phyloP scores from a whole-genome alignment of 352 stramenopile genomes.

The Pythium volutum region DNA sequence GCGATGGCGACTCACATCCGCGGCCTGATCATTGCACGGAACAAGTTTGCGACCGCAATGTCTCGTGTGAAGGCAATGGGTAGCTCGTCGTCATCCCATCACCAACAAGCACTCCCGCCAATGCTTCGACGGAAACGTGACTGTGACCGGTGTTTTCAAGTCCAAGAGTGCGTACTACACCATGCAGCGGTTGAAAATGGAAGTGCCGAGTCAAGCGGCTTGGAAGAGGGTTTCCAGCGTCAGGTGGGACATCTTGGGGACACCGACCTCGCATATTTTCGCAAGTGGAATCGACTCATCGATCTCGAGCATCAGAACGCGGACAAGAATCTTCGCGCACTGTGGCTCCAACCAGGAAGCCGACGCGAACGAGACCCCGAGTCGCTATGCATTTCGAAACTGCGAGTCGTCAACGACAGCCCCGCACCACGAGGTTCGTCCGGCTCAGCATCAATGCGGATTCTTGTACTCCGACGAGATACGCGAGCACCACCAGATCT shows the following conservation, averaged over 20 bases:
- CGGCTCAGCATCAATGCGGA: constrained; percentile 34
- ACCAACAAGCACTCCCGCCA: constrained; percentile 48
- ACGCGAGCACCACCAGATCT: constrained; percentile 22
- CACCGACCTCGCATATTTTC: constrained; percentile 63
- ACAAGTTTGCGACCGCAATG: constrained; percentile 64
- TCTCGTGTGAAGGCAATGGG: constrained; percentile 56
- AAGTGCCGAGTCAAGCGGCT: constrained; percentile 52
- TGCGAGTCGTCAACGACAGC: constrained; percentile 47
- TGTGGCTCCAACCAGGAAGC: constrained; percentile 65
- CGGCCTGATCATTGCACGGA: constrained; percentile 64
- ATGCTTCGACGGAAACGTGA: constrained; percentile 67
- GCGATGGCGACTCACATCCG: constrained; percentile 55
- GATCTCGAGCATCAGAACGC: constrained; percentile 74
- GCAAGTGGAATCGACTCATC: constrained; percentile 67
- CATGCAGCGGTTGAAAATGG: constrained; percentile 79
- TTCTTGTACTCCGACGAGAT: constrained; percentile 54
- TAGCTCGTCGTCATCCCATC: constrained; percentile 38
- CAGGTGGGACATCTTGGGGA: constrained; percentile 56
- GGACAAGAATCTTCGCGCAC: constrained; percentile 57
- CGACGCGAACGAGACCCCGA: constrained; percentile 57
- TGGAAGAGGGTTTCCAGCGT: constrained; percentile 62
- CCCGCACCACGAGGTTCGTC: constrained; percentile 22
- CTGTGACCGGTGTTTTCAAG: constrained; percentile 80
- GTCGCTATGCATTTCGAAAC: constrained; percentile 48
- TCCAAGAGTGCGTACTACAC: constrained; percentile 83